Base-by-base conservation (phyloP, 2,329 filamentous ascomycete species). In the Xylaria polymorpha region DNA sequence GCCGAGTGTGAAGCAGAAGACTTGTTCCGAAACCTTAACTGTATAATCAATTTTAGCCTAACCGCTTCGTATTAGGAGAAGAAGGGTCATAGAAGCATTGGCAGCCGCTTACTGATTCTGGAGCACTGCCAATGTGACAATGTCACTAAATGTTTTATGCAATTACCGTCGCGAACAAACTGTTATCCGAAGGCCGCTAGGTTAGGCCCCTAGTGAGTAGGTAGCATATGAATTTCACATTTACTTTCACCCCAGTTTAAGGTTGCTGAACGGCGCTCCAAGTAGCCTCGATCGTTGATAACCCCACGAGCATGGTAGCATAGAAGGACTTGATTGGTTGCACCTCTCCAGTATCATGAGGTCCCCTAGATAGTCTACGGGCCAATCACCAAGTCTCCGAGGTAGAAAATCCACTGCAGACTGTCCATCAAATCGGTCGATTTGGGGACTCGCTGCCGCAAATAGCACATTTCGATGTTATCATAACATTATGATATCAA, bases 381-480 rank as follows among this genome's bases (percentile, higher is more conserved):
- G 29, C 51, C 41, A 61, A 60, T 60, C 25, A 64, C 35, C 22
- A 37, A 51, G 14, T 18, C 25, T 53, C 9, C 35, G 32, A 63
- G 32, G 41, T 8, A 61, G n/a, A 32, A 53, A 59, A 22, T 44
- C 35, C 35, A 59, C 44, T 32, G 61, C 14, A 18, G 7, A 37
- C 10, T 9, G 35, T 51, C 44, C 22, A 39, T 46, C 22, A 6
- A 44, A 56, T 35, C 32, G 53, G 55, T 20, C 14, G 25, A 51
- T 48, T 53, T 32, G 43, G 9, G 20, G 46, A 50, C 18, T 50
- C 44, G 20, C 20, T 44, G 48, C 37, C 32, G 18, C 32, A 50
- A 48, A 60, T 20, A 39, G 32, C 55, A 64, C 43, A 51, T 63
- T 46, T 48, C 8, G n/a, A 51, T 51, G 39, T 25, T 46, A 60